Base-by-base conservation (phyloP, 768 basidiomycete genomes). In the Leccinum variicolor region DNA sequence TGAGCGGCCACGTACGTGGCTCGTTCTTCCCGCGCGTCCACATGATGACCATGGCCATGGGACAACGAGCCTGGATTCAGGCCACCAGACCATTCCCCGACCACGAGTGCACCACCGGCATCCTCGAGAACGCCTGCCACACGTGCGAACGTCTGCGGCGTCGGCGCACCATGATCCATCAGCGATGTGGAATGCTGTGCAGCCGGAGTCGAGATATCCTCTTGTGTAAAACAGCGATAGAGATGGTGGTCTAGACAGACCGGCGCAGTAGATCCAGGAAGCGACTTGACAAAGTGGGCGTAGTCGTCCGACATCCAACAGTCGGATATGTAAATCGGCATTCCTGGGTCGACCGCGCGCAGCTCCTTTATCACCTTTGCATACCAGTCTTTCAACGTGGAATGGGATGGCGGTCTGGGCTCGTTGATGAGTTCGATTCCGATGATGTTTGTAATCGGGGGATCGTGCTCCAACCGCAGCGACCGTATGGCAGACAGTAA, bases 21-120 rank as follows among this genome's bases (percentile, higher is more conserved):
- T 45, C 79, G 69, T 56, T 79, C 78, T 41, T 71, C 66, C 46
- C 76, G 74, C 58, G 80, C 74, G 58, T 80, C 41, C 17, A 41
- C 39, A 5, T 66, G 8, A 71, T 69, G 45, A 70, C 41, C 41
- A 19, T 43, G 73, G 11, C 81, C 81, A 17, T 77, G 75, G 13
- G 41, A 4, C 7, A 90, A 70, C 4, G 84, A 86, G 0, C 80
- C 77, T 0, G 85, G 84, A 65, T 90, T 87, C 33, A 94, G 72
- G 0, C 85, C 88, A 0, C 84, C 90, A 3, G 86, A 88, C 84
- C 87, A 93, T 65, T 94, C 92, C 6, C 85, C 91, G 0, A 93
- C 77, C 28, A 93, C 75, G 6, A 94, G 59, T 5, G 73, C 79
- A 21, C 85, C 85, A 23, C 77, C 79, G 26, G 62, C 77, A 57